These are phyloP conservation scores for Beauveria caledonica DNA, from an alignment of 2,329 filamentous ascomycete species.

Conservation along the genomic window DNA sequence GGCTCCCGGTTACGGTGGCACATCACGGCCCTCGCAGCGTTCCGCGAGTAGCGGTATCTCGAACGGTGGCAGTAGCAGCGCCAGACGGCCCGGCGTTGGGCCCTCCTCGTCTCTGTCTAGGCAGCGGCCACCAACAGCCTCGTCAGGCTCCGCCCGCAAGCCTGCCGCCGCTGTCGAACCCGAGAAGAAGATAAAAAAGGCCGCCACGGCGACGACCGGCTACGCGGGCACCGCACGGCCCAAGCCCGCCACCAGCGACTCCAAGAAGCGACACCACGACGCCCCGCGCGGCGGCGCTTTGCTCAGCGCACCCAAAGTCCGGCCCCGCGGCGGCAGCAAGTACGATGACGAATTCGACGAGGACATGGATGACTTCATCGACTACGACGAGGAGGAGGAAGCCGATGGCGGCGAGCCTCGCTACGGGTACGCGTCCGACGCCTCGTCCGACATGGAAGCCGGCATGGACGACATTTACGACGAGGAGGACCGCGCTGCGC, in stretches of 20 bases:
- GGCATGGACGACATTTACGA: slow-evolving; percentile 64
- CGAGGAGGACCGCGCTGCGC: slow-evolving; percentile 58
- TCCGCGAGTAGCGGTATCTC: slow-evolving; percentile 16
- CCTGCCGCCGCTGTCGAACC: slow-evolving; percentile 24
- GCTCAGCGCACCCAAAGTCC: slow-evolving; percentile 25
- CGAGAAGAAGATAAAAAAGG: slow-evolving; percentile 54
- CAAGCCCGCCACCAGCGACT: slow-evolving; percentile 29
- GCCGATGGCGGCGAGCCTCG: slow-evolving; percentile 30
- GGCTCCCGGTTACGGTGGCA: slow-evolving; percentile 24
- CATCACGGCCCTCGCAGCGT: slow-evolving; percentile 11
- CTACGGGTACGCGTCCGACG: slow-evolving; percentile 54
- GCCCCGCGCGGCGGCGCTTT: slow-evolving; percentile 32
- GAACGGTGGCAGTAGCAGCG: slow-evolving; percentile 23
- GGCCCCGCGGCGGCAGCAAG: slow-evolving; percentile 23
- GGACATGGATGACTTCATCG: slow-evolving; percentile 53
- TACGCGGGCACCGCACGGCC: slow-evolving; percentile 58
- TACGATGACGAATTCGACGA: slow-evolving; percentile 56
- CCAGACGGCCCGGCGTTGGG: slow-evolving; percentile 15
- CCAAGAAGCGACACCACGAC: slow-evolving; percentile 24
- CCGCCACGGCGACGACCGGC: slow-evolving; percentile 53
- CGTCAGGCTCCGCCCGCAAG: slow-evolving; percentile 1
- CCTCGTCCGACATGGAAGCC: slow-evolving; percentile 71
- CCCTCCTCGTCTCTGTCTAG: neutral
- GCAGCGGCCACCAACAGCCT: neutral
- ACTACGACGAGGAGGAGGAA: slow-evolving; percentile 50